phyloP scores from a whole-genome alignment of 2,329 filamentous ascomycete species.

The Saccharata proteae region DNA sequence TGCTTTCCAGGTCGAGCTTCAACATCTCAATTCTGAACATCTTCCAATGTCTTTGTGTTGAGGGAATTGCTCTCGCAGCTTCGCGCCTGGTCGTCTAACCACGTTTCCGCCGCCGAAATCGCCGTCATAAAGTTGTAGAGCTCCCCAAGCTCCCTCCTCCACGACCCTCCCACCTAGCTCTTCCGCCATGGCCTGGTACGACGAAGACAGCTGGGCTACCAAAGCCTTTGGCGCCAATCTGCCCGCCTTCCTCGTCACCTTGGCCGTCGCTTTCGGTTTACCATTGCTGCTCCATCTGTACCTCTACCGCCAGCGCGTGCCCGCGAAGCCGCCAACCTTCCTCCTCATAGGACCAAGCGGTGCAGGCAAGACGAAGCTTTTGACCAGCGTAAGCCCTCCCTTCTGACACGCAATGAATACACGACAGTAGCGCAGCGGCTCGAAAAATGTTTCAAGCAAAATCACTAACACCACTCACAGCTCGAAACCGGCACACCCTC shows the following conservation, averaged over 20 bases:
- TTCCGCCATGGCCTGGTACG: constrained; percentile 8
- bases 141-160: not conserved
- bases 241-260: constrained; percentile 50
- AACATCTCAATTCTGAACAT: too few relatives aligned
- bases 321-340: constrained; percentile 61
- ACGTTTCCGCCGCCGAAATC: too few relatives aligned
- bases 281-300: constrained; percentile 68
- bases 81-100: too few relatives aligned
- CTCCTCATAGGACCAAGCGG: constrained; percentile 71
- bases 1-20: too few relatives aligned
- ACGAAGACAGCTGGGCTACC: constrained; percentile 27
- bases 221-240: constrained; percentile 33
- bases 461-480: constrained; percentile 15
- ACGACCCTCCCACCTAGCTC: too few relatives aligned
- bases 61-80: too few relatives aligned
- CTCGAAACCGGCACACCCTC: constrained; percentile 43
- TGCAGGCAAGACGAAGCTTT: constrained; percentile 75
- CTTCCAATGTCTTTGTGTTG: too few relatives aligned
- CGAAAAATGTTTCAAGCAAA: constrained; percentile 4
- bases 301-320: constrained; percentile 55
- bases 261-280: constrained; percentile 57
- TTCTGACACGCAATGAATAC: not conserved
- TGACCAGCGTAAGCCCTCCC: constrained; percentile 51
- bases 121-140: too few relatives aligned
- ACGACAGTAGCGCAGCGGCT: too few relatives aligned